A percentile compares a stretch with the other conserved stretches of the same genome.
phyloP scores from a whole-genome alignment of 176 grass and related monocot species.

The Triticum urartu region DNA sequence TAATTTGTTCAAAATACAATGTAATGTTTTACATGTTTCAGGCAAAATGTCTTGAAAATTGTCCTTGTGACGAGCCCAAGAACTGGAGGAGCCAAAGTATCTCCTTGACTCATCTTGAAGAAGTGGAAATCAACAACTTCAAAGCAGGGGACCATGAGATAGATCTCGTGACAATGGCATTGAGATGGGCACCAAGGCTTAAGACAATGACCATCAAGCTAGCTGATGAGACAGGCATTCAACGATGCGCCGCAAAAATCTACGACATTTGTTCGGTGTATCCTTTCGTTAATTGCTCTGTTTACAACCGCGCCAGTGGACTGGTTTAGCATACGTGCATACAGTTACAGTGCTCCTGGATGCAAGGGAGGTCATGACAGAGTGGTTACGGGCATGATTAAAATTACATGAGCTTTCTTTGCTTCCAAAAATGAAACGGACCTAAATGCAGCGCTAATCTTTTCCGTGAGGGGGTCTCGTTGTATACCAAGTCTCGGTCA shows the following conservation, averaged over 20 bases:
- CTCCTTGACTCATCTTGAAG: neutral
- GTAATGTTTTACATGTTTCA: neutral
- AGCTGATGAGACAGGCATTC: neutral
- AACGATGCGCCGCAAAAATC: neutral
- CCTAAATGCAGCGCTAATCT: neutral
- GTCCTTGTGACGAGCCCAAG: neutral
- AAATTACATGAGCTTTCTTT: neutral
- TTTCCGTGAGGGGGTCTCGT: neutral
- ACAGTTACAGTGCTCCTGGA: neutral
- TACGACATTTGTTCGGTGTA: neutral
- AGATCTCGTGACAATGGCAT: neutral
- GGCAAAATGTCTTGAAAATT: neutral
- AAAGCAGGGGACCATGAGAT: neutral
- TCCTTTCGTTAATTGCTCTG: neutral
- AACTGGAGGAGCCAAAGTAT: neutral
- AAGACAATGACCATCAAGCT: neutral
- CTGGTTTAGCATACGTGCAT: no score
- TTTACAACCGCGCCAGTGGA: fast-evolving
- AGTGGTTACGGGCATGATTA: no score
- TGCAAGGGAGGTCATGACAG: neutral
- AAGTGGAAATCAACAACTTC: neutral
- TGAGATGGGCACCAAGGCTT: neutral
- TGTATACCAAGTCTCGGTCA: no score
- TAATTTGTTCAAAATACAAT: neutral
- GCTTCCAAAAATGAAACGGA: neutral